Base-by-base conservation (phyloP, 1,284 basidiomycete genomes). In the Malassezia slooffiae region DNA sequence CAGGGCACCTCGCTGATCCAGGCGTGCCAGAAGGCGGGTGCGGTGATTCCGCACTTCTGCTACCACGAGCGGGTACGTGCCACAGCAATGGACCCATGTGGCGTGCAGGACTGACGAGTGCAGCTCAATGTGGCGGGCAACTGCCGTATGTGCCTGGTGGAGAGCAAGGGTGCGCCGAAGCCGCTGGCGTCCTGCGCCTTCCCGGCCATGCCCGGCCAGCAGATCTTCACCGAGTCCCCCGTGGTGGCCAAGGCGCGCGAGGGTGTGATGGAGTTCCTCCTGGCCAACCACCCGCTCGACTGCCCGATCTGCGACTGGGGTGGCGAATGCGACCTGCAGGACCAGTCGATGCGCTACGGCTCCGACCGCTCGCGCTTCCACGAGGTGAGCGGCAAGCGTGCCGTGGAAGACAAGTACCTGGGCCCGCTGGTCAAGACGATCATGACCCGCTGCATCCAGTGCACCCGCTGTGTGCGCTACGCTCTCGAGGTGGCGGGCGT, bases 371-470 rank as follows among this genome's bases (percentile, higher is more conserved):
- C 86, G 5, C 82, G 93, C 37, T 96, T 95, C 80, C 90, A 96
- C 75, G 91, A 99, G 75, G 86, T 93, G 51, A 80, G 85, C 3
- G 93, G 91, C 60, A 97, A 97, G 75, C 86, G 91, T 50, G 91
- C 93, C 1, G 85, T 93, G 15, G 91, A 96, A 74, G 85, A 99
- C 78, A 99, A 97, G 76, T 83, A 97, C 69, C 78, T 99, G 24
- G 93, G 93, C 5, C 93, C 93, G 10, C 79, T 99, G 37, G 88
- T 99, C 71, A 97, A 97, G 76, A 96, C 93, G 4, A 87, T 85
- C 51, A 99, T 99, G 91, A 99, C 90, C 72, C 81, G 91, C 47
- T 97, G 93, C 75, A 97, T 99, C 62, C 93, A 99, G 73, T 99
- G 91, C 75, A 97, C 91, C 11, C 87, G 93, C 56, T 99, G 93